Evolutionary conservation across 106 monocot species (phyloP).

Genomic region (Apostasia ramifera): DNA sequence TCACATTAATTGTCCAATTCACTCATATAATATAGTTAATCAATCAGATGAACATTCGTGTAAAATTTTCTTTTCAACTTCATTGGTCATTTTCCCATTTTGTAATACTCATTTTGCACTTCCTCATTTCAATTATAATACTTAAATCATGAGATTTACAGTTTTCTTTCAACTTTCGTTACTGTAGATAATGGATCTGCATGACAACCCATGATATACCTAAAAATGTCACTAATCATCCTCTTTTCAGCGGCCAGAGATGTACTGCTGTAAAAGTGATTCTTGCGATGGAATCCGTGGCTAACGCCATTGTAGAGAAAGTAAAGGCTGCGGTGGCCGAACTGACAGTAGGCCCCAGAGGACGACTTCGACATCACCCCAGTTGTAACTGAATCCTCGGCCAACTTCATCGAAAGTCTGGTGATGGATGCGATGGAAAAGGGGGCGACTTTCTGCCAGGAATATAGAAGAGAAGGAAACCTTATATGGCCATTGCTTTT

Average conservation of each 20-base stretch:
- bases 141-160: no score
- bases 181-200: no score
- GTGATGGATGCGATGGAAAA: constrained; percentile 91
- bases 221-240: no score
- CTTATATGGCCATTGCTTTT: constrained; percentile 92
- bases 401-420: constrained; percentile 93
- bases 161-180: no score
- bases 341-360: constrained; percentile 82
- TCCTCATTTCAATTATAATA: no score
- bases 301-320: constrained; percentile 82
- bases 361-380: constrained; percentile 93
- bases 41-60: no score
- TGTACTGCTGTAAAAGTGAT: constrained; percentile 99
- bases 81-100: no score
- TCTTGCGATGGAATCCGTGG: constrained; percentile 86
- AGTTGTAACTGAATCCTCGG: constrained; percentile 90
- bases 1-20: no score
- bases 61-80: no score
- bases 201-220: no score
- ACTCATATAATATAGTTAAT: no score
- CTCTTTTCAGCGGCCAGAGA: constrained; percentile 72
- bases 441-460: constrained; percentile 91
- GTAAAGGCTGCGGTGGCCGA: constrained; percentile 83
- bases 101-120: no score
- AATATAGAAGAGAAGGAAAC: constrained; percentile 90